These are phyloP conservation scores for Brettanomyces bruxellensis DNA, from an alignment of 805 yeast species.

Conservation along the genomic window DNA sequence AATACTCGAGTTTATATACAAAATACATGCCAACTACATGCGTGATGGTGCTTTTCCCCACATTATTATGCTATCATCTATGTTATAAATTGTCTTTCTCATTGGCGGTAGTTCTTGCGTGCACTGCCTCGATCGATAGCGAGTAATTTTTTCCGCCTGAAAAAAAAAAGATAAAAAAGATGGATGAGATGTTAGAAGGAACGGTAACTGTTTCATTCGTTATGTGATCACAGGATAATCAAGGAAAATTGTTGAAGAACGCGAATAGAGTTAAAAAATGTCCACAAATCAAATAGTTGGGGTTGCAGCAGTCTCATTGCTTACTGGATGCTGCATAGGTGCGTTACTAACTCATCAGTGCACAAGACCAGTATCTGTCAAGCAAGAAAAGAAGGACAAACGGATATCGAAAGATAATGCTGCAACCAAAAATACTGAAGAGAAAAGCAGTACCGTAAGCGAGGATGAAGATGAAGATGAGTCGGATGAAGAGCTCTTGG, in stretches of 20 bases:
- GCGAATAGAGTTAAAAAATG: background rate
- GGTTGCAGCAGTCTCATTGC: constrained; percentile 18
- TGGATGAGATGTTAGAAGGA: too few species aligned
- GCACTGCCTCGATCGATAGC: too few species aligned
- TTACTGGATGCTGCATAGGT: constrained; percentile 24
- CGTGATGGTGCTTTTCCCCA: background rate
- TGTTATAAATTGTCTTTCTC: background rate
- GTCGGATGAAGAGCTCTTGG: constrained; percentile 31
- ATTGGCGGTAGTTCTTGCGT: too few species aligned
- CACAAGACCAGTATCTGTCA: too few species aligned
- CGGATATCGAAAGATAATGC: too few species aligned
- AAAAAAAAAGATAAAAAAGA: too few species aligned
- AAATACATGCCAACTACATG: background rate
- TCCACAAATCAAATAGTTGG: constrained; percentile 4
- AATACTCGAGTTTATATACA: background rate
- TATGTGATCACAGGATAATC: too few species aligned
- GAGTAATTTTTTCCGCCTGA: too few species aligned
- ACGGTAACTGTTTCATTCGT: too few species aligned
- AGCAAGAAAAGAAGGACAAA: too few species aligned
- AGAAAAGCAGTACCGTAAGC: background rate
- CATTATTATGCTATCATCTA: background rate
- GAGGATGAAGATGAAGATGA: constrained; percentile 17
- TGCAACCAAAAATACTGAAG: too few species aligned
- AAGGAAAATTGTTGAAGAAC: too few species aligned
- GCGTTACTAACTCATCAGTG: constrained; percentile 10